Percentiles rank a stretch among this genome's conserved stretches.
These are phyloP conservation scores for Litchi chinensis DNA, from an alignment of 345 rosid species.

Conservation along the genomic window DNA sequence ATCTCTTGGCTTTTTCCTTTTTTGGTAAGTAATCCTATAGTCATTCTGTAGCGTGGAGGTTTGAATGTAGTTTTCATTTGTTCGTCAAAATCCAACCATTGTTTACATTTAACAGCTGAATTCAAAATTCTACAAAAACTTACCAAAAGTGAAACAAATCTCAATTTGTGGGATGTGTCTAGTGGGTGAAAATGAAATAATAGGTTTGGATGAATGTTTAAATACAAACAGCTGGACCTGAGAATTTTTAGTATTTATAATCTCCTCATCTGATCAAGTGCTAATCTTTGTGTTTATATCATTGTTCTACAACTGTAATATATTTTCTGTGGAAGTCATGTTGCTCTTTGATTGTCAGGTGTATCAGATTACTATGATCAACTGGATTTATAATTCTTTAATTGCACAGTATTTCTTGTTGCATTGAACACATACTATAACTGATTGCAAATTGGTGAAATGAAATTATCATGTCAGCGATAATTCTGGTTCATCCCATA, in stretches of 20 bases:
- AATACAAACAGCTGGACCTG: not conserved
- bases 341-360: not conserved
- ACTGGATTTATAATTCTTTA: not conserved
- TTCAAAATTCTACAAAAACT: not conserved
- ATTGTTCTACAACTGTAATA: not conserved
- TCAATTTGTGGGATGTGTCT: not conserved
- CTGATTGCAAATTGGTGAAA: not conserved
- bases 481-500: not conserved
- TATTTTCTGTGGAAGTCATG: not conserved
- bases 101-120: not conserved
- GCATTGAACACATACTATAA: not conserved
- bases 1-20: constrained; percentile 96
- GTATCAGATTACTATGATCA: not conserved
- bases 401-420: not conserved
- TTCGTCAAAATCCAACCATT: not conserved
- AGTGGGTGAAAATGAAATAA: not conserved
- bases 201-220: not conserved
- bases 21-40: constrained; percentile 51
- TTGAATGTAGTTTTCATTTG: not conserved
- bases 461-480: not conserved
- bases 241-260: constrained; percentile 32
- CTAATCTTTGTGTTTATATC: not conserved
- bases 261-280: not conserved
- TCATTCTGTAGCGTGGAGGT: not conserved
- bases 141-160: not conserved